Evolutionary conservation across 257 asterid genomes (phyloP).

Genomic region (Thymus quinquecostatus): DNA sequence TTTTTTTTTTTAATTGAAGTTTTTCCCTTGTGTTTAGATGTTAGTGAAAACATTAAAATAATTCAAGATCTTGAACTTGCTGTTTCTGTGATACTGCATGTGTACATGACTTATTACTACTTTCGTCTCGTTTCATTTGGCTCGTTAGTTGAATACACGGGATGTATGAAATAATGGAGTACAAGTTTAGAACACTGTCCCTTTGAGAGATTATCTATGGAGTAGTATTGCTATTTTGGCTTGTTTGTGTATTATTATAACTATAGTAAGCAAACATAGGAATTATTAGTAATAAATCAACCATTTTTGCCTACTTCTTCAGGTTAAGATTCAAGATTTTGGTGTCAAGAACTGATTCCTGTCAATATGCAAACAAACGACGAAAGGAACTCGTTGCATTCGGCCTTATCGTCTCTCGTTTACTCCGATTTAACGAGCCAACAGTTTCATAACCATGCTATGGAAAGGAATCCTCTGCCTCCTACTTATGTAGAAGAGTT

Average conservation of each 20-base stretch:
- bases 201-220: no score
- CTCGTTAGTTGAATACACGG: no score
- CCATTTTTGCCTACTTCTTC: conserved; percentile 3
- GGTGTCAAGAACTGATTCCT: no score
- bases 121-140: no score
- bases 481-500: conserved; percentile 41
- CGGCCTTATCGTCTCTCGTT: conserved; percentile 31
- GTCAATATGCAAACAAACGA: conserved; percentile 35
- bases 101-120: no score
- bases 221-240: no score
- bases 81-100: no score
- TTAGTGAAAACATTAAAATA: no score
- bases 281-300: background rate
- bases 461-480: conserved; percentile 46
- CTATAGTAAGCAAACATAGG: background rate
- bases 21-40: background rate
- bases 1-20: background rate
- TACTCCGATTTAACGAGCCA: conserved; percentile 32
- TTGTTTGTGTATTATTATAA: background rate
- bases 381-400: conserved; percentile 43
- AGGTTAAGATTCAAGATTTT: background rate
- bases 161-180: no score
- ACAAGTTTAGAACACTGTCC: no score
- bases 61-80: no score
- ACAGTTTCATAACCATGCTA: conserved; percentile 37